Base-by-base conservation (phyloP, 768 basidiomycete genomes). In the Auriscalpium orientale region DNA sequence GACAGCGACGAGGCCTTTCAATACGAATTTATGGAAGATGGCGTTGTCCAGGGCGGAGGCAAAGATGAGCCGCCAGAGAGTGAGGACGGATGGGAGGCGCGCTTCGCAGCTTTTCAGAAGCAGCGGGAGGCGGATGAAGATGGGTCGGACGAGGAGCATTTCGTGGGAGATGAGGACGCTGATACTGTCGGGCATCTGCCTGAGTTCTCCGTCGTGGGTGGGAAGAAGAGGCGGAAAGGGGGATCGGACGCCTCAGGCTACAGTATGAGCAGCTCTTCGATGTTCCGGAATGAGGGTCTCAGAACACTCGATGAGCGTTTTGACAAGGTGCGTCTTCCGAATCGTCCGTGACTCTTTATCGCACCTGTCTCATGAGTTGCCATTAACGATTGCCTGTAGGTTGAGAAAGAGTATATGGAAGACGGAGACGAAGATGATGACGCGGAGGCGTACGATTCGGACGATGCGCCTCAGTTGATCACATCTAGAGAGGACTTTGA, bases 251-350 rank as follows among this genome's bases (percentile, higher is more conserved):
- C 91, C 9, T 92, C 91, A 20, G 94, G 91, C 12, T 95, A 95
- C 76, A 91, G 89, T 67, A 98, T 99, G 94, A 95, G 90, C 68
- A 94, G 91, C 64, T 93, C 92, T 3, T 92, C 92, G 13, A 92
- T 98, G 89, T 89, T 83, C 72, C 83, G 97, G 46, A 98, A 91
- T 61, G 88, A 93, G 62, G 85, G 91, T 1, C 71, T 98, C 33
- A 83, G 90, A 51, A 87, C 85, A 2, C 75, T 99, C 45, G 97
- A 99, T 66, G 92, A 98, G 66, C 81, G 85, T 11, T 99, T 98
- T 66, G 95, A 98, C 64, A 84, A 92, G 78, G 97, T 92, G 62
- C 59, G 78, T 65, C 16, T 28, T 28, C 28, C 28, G 28, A 28
- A 7, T 28, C 28, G 28, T 28, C 22, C 22, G 2, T 28, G 22